Conservation (phyloP, 441 rosid genomes). For the Jatropha multifida region DNA sequence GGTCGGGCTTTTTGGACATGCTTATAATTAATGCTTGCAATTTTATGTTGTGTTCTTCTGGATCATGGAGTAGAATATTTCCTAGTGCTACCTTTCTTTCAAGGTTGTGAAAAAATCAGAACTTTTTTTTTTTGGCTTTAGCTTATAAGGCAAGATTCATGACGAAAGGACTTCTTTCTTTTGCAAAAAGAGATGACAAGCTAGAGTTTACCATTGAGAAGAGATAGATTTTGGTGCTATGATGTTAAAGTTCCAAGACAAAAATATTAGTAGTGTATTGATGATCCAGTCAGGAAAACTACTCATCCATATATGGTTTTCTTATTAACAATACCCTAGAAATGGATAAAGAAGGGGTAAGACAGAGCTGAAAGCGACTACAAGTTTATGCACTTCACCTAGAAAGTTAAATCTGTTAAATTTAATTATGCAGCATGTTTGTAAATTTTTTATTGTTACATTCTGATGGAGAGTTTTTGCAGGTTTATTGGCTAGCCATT, state of each 20-base stretch:
- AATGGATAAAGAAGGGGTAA: neutral
- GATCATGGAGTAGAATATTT: neutral
- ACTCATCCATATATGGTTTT: neutral
- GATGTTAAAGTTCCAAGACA: neutral
- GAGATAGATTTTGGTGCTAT: neutral
- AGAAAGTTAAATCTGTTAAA: too few relatives aligned
- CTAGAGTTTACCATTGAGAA: neutral
- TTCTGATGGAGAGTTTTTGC: slow-evolving; percentile 31
- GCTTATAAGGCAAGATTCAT: neutral
- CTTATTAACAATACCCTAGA: neutral
- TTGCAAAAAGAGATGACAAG: neutral
- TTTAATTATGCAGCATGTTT: too few relatives aligned
- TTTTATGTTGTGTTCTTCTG: neutral
- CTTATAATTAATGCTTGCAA: neutral
- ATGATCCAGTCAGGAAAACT: neutral
- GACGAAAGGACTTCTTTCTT: neutral
- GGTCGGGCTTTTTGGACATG: slow-evolving; percentile 40
- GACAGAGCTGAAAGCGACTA: neutral
- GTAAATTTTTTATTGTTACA: neutral
- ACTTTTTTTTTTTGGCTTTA: neutral
- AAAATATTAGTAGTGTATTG: neutral
- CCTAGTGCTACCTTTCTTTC: neutral
- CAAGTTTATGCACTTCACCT: neutral
- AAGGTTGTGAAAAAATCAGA: neutral
- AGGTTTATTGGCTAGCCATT: slow-evolving; percentile 94